Conservation (phyloP, 1,139 yeast genomes). For the Starmera stellimalicola region DNA sequence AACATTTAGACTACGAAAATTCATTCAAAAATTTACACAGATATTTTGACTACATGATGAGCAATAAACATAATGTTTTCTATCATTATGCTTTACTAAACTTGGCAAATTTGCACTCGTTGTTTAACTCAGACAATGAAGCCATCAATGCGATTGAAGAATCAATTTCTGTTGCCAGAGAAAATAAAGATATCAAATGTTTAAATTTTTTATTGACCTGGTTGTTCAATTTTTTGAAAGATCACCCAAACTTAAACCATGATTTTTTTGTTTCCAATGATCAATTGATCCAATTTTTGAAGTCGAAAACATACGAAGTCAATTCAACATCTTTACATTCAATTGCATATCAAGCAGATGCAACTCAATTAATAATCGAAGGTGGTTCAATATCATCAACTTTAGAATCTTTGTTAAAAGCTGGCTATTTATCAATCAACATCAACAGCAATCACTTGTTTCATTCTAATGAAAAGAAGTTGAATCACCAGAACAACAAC, state of each 20-base stretch:
- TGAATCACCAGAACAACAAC: too few species aligned
- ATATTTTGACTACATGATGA: constrained; percentile 80
- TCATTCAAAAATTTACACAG: constrained; percentile 69
- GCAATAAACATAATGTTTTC: constrained; percentile 51
- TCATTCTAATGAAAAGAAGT: too few species aligned
- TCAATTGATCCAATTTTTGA: constrained; percentile 56
- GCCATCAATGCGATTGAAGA: constrained; percentile 80
- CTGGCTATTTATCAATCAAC: constrained; percentile 37
- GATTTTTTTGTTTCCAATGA: constrained; percentile 33
- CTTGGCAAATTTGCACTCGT: constrained; percentile 68
- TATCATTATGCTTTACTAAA: constrained; percentile 80
- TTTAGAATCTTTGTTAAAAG: constrained; percentile 45
- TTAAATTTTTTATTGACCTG: constrained; percentile 72
- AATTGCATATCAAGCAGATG: constrained; percentile 51
- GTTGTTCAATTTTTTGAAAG: constrained; percentile 63
- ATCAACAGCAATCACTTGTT: constrained; percentile 14
- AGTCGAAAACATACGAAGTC: constrained; percentile 42
- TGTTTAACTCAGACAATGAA: constrained; percentile 63
- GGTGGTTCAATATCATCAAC: constrained; percentile 39
- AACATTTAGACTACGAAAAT: constrained; percentile 58
- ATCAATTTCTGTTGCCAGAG: constrained; percentile 83
- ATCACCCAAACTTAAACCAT: constrained; percentile 51
- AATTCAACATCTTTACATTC: constrained; percentile 43
- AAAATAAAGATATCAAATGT: constrained; percentile 67
- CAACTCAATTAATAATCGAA: constrained; percentile 39